Base-by-base conservation (phyloP, 2,329 filamentous ascomycete species). In the Lecanoromycetidae sp. region DNA sequence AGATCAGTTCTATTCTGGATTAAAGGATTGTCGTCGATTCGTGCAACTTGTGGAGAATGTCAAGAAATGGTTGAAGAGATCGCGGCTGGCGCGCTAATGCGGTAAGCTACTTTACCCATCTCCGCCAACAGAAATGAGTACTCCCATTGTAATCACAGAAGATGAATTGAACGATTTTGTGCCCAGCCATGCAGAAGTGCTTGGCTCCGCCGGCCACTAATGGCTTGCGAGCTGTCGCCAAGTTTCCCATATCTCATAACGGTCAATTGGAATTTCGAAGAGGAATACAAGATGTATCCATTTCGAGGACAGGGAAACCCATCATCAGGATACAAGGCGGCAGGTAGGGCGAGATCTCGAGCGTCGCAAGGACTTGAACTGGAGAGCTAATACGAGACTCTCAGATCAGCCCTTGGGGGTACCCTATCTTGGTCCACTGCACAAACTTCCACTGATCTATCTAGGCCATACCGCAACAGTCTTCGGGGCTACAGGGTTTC, bases 301-400 rank as follows among this genome's bases (percentile, higher is more conserved):
- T 98, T 62, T 94, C 90, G 53, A 78, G 91, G 60, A 98, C 91
- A 49, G 91, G 91, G 66, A 95, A 94, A 74, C 90, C 91, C 53
- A 88, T 96, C 59, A 71, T 96, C 62, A 83, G 87, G 61, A 74
- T 83, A 48, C 80, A 88, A 62, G 90, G 90, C 69, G 91, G 91
- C 72, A 82, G 90, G 85, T 93, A 69, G 79, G 65, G 48, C 33
- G 50, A 37, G 25, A 39, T 23, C 40, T 56, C 57, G 56, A 53
- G 46, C 22, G 10, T 29, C 30, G 9, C 23, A n/a, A 38, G 20
- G 9, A 20, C 3, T 15, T 10, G 7, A 17, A 13, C 6, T 36
- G 9, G 13, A 27, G 19, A 19, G 17, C 29, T 46, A 23, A 41
- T 10, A 15, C 13, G 20, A 26, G 15, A 3, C 51, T 36, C 57